These are phyloP conservation scores for Myxozyma lipomycoides DNA, from an alignment of 805 yeast genomes.

Conservation along the genomic window DNA sequence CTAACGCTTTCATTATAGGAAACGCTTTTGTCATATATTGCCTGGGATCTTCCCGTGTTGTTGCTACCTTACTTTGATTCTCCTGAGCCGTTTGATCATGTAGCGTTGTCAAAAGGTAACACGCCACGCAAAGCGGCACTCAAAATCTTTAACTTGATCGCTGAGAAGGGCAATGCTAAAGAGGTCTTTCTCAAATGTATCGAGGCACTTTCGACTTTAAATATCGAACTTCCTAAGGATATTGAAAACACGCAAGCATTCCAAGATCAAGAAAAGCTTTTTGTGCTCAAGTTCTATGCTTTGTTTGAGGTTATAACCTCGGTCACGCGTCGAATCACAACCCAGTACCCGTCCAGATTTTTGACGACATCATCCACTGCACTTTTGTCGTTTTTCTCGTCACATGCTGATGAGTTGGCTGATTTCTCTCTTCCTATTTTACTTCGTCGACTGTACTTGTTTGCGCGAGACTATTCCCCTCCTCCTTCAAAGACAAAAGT, in stretches of 20 bases:
- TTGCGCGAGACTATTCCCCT: conserved; percentile 51
- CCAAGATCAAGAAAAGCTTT: conserved; percentile 31
- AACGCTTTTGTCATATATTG: conserved; percentile 60
- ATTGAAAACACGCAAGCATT: conserved; percentile 28
- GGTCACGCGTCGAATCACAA: conserved; percentile 50
- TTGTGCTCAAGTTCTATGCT: conserved; percentile 59
- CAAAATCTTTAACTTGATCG: conserved; percentile 57
- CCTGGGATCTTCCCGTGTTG: conserved; percentile 87
- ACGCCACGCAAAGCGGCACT: conserved; percentile 40
- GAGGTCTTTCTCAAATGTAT: conserved; percentile 69
- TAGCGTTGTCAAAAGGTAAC: conserved; percentile 8
- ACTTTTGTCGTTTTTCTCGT: conserved; percentile 49
- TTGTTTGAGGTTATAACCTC: conserved; percentile 57
- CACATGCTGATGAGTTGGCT: conserved; percentile 39
- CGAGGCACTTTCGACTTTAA: conserved; percentile 53
- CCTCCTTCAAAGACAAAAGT: conserved; percentile 45
- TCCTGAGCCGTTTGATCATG: conserved; percentile 18
- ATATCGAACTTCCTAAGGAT: conserved; percentile 28
- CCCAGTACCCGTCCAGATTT: conserved; percentile 76
- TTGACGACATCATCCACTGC: conserved; percentile 64
- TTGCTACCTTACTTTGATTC: conserved; percentile 51
- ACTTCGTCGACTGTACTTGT: conserved; percentile 56
- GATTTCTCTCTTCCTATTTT: conserved; percentile 42
- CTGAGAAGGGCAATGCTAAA: conserved; percentile 71
- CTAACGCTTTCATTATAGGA: conserved; percentile 36